Conservation (phyloP, 1,284 basidiomycete species). For the Leccinum subrobustum region DNA sequence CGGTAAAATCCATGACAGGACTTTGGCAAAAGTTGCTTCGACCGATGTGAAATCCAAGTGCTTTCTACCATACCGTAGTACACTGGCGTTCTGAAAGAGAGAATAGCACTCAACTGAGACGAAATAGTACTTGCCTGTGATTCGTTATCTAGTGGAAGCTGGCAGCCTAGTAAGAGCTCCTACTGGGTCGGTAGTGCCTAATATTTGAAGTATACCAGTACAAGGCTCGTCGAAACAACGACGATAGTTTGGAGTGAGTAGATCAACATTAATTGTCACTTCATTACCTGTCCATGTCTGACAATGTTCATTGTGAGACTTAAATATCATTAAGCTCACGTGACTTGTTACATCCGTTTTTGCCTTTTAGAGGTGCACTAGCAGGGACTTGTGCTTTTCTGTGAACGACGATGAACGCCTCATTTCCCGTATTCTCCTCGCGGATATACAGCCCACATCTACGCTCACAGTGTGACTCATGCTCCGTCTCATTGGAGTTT, state of each 20-base stretch:
- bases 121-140: not conserved
- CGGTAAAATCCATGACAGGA: not conserved
- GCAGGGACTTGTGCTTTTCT: slow-evolving; percentile 2
- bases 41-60: not conserved
- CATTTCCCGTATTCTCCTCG: slow-evolving; percentile 48
- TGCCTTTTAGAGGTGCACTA: not conserved
- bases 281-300: not conserved
- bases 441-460: slow-evolving; percentile 65
- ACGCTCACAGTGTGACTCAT: slow-evolving; percentile 60
- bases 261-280: not conserved
- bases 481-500: slow-evolving; percentile 70
- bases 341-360: not conserved
- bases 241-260: not conserved
- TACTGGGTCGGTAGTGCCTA: not conserved
- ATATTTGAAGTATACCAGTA: not conserved
- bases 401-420: slow-evolving; percentile 31
- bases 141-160: not conserved
- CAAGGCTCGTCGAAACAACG: not conserved
- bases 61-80: not conserved
- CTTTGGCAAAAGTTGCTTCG: not conserved
- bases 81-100: not conserved
- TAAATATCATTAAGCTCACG: not conserved
- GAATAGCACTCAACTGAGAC: not conserved
- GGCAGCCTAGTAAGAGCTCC: not conserved
- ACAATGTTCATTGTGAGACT: not conserved